Conservation (phyloP, 2,329 filamentous ascomycete species). For the Xylaria sp. region DNA sequence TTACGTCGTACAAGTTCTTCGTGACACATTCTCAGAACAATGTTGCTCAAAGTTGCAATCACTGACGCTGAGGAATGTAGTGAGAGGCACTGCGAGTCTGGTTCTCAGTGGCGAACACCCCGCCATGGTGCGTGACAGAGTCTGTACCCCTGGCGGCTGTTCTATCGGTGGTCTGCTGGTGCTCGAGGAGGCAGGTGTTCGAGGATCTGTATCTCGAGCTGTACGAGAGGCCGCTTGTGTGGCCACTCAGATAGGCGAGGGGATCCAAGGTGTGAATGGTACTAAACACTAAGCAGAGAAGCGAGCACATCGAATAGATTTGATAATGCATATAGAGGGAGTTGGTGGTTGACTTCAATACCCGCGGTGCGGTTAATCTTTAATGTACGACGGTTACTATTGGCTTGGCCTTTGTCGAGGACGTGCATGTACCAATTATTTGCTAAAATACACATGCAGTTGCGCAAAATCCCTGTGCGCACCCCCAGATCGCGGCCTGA, state of each 20-base stretch:
- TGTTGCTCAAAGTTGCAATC: neutral
- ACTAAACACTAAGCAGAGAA: slow-evolving; percentile 51
- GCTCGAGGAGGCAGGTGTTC: slow-evolving; percentile 77
- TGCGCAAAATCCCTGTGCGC: neutral
- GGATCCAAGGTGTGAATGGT: slow-evolving; percentile 62
- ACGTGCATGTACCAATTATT: slow-evolving; percentile 14
- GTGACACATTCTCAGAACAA: neutral
- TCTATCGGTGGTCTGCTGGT: slow-evolving; percentile 79
- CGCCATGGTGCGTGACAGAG: slow-evolving; percentile 78
- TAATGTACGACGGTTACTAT: slow-evolving; percentile 20
- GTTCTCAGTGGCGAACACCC: slow-evolving; percentile 80
- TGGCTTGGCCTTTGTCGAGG: slow-evolving; percentile 2
- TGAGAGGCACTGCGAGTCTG: slow-evolving; percentile 77
- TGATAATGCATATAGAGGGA: slow-evolving; percentile 35
- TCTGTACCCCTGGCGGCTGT: slow-evolving; percentile 81
- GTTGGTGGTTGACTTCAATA: slow-evolving; percentile 27
- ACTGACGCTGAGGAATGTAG: slow-evolving; percentile 26
- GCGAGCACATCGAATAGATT: slow-evolving; percentile 12
- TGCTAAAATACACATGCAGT: slow-evolving; percentile 18
- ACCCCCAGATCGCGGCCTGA: neutral
- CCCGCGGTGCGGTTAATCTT: slow-evolving; percentile 25
- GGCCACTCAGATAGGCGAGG: slow-evolving; percentile 72
- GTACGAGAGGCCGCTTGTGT: slow-evolving; percentile 77
- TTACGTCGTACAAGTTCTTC: neutral
- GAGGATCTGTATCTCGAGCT: slow-evolving; percentile 74